Evolutionary conservation across 2,329 filamentous ascomycete species (phyloP).

Genomic region (Zasmidium cellare): DNA sequence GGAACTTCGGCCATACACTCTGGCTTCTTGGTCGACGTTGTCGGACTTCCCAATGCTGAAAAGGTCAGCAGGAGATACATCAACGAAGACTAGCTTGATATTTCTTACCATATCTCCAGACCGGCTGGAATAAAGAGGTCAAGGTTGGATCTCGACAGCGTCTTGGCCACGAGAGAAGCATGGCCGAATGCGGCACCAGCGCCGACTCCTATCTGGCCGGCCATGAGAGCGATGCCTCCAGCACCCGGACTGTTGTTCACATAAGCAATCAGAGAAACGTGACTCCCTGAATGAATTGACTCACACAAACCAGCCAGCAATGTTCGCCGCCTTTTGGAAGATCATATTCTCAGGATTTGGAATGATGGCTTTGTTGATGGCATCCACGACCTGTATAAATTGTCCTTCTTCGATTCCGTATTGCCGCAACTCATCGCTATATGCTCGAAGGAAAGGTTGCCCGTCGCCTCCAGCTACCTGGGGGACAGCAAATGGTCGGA

Average conservation of each 20-base stretch:
- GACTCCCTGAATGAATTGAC: neutral
- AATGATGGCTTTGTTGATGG: neutral
- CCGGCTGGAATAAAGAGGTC: neutral
- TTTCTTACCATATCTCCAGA: neutral
- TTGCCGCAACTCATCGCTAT: neutral
- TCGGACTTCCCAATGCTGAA: no score
- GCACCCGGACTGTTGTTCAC: neutral
- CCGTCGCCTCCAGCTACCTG: neutral
- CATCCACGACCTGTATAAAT: neutral
- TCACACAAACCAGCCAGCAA: neutral
- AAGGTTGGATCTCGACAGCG: neutral
- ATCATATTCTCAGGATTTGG: neutral
- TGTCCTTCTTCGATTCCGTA: neutral
- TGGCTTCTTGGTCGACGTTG: no score
- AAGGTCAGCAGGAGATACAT: no score
- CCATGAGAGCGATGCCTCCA: neutral
- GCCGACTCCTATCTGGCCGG: neutral
- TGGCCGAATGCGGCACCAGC: neutral
- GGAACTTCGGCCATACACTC: no score
- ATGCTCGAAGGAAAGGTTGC: neutral
- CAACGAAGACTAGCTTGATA: no score
- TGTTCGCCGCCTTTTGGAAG: neutral
- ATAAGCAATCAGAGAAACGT: neutral
- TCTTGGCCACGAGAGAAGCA: neutral
- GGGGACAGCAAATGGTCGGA: neutral